Evolutionary conservation across 495 filamentous ascomycete species (phyloP), one percentile per base, ranked within the genome.

Genomic region (Penicillium steckii): DNA sequence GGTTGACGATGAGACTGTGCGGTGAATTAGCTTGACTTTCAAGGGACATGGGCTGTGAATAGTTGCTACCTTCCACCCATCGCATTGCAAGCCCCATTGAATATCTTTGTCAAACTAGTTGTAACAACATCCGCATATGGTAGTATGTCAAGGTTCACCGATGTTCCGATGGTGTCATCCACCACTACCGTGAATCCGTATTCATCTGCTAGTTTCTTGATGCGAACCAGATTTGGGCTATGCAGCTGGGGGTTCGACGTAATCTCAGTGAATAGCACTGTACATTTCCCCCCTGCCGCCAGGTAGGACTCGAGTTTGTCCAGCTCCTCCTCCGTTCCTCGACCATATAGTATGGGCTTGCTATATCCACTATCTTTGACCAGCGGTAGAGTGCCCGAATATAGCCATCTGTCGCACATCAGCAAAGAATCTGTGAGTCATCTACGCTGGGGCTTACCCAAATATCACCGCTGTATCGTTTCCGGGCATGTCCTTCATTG

Each of bases 121-220:
- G 13, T 30, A 12, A 30, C 27, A 1, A 30, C 13, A 12, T 30
- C 27, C 8, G 7, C 27, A 30, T 64, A 32, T 41, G 63, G 60
- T 52, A 62, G 26, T 8, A 67, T 12, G 43, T 78, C 69, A 26
- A 78, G 52, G 46, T 81, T 81, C 52, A 68, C 66, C 22, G 71
- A 74, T 4, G 68, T 72, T 1, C 66, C 74, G 24, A 75, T 46
- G 0, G 78, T 80, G n/a, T 80, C 78, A 57, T 81, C 78, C 19
- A 67, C 52, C 2, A 74, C 68, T 5, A 78, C 38, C 24, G 72
- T 54, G 58, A 81, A 77, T 29, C 52, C 52, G 55, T 74, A 71
- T 51, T 71, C 64, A 32, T 72, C 59, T 0, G 77, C 61, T 33
- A 73, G 33, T 1, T 42, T 29, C 12, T 57, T 59, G 38, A 81